Conservation (phyloP, 2,329 filamentous ascomycete species). For the Sporothrix variecibatus region DNA sequence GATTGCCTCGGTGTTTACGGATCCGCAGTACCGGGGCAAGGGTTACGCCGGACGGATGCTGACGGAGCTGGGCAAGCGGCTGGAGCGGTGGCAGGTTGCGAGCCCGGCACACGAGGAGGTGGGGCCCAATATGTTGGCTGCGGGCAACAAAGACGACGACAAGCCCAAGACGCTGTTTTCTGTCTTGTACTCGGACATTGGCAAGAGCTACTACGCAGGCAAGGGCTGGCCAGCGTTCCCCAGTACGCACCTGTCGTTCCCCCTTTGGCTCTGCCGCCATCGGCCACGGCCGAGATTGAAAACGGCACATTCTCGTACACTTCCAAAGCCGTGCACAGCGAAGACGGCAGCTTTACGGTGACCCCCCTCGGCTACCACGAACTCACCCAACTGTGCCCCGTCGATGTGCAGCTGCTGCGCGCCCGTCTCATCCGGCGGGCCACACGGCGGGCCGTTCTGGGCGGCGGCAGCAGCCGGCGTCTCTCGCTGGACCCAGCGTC, state of each 20-base stretch:
- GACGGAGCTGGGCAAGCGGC: slow-evolving; percentile 56
- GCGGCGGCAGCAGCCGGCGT: slow-evolving; percentile 3
- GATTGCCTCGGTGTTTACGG: slow-evolving; percentile 78
- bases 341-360: slow-evolving; percentile 29
- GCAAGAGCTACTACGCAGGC: slow-evolving; percentile 76
- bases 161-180: slow-evolving; percentile 61
- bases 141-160: background rate
- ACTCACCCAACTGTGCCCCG: slow-evolving; percentile 60
- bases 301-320: background rate
- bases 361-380: slow-evolving; percentile 58
- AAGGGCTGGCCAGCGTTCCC: slow-evolving; percentile 76
- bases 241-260: slow-evolving; percentile 71
- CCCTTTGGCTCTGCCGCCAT: slow-evolving; percentile 37
- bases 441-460: slow-evolving; percentile 7
- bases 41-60: slow-evolving; percentile 82
- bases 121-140: slow-evolving; percentile 7
- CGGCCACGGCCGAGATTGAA: slow-evolving; percentile 1
- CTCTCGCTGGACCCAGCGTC: slow-evolving; percentile 49
- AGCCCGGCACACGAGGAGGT: slow-evolving; percentile 32
- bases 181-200: slow-evolving; percentile 83
- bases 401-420: slow-evolving; percentile 65
- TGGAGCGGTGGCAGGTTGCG: slow-evolving; percentile 43
- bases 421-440: slow-evolving; percentile 46
- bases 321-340: slow-evolving; percentile 29
- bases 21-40: slow-evolving; percentile 64